Evolutionary conservation across 192 early-diverging fungal genomes (phyloP).

Genomic region (Backusella australiensis): DNA sequence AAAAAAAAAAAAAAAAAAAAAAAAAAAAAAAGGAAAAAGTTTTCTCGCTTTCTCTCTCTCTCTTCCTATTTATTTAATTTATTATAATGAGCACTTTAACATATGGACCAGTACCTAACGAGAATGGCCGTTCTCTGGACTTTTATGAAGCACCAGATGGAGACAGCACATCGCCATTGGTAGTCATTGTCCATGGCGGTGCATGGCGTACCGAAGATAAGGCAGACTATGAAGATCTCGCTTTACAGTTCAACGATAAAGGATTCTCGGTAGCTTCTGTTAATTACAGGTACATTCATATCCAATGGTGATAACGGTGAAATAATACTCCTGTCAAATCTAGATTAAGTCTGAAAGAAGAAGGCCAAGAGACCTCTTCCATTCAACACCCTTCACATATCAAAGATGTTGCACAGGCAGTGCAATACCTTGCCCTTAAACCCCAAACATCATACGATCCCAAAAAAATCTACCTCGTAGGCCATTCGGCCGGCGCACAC

Average conservation of each 20-base stretch:
- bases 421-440: slow-evolving; percentile 47
- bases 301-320: background rate
- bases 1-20: too few relatives aligned
- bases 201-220: slow-evolving; percentile 86
- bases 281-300: slow-evolving; percentile 67
- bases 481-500: slow-evolving; percentile 82
- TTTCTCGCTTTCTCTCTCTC: background rate
- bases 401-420: slow-evolving; percentile 55
- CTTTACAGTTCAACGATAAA: slow-evolving; percentile 42
- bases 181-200: slow-evolving; percentile 83
- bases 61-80: background rate
- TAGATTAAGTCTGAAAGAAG: slow-evolving; percentile 24
- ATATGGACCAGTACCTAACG: background rate
- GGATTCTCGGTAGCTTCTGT: slow-evolving; percentile 63
- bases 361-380: slow-evolving; percentile 22
- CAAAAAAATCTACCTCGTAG: slow-evolving; percentile 55
- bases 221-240: slow-evolving; percentile 50
- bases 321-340: too few relatives aligned
- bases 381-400: slow-evolving; percentile 71
- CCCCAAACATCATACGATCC: background rate
- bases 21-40: background rate
- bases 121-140: slow-evolving; percentile 51
- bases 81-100: background rate
- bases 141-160: slow-evolving; percentile 51
- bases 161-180: slow-evolving; percentile 38